A percentile compares a stretch with the other conserved stretches of the same genome.
phyloP scores from a whole-genome alignment of 345 rosid genomes.

The Cardamine chenopodiifolia region DNA sequence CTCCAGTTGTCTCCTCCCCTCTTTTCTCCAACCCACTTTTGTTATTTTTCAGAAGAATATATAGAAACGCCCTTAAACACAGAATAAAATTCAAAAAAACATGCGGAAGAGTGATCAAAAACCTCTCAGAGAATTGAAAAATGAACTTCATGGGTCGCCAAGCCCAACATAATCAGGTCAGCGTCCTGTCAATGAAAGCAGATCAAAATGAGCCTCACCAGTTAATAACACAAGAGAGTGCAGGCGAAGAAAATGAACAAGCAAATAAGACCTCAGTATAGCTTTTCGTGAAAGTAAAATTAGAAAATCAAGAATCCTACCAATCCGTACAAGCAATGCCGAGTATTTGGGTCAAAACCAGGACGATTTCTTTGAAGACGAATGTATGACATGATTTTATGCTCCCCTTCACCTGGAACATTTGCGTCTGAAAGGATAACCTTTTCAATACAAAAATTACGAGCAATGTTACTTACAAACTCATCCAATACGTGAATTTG shows the following conservation, averaged over 20 bases:
- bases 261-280: not conserved
- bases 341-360: conserved; percentile 79
- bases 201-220: conserved; percentile 17
- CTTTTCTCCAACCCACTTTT: not conserved
- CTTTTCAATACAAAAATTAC: conserved; percentile 47
- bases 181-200: conserved; percentile 73
- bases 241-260: conserved; percentile 1
- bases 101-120: conserved; percentile 22
- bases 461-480: conserved; percentile 32
- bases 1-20: not conserved
- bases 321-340: conserved; percentile 90
- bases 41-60: not conserved
- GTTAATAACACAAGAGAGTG: conserved; percentile 18
- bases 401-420: conserved; percentile 97
- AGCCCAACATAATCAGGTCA: conserved; percentile 91
- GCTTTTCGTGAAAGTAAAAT: not conserved
- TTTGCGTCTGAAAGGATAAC: conserved; percentile 93
- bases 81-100: not conserved
- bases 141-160: conserved; percentile 97
- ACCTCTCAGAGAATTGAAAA: conserved; percentile 99
- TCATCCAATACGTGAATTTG: not conserved
- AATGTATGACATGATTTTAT: conserved; percentile 82
- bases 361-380: conserved; percentile 88
- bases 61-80: not conserved
- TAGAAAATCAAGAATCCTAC: conserved; percentile 53